Evolutionary conservation across 2,329 filamentous ascomycete species (phyloP), one percentile per base, ranked within the genome.

Genomic region (Pestalotiopsis sp.): DNA sequence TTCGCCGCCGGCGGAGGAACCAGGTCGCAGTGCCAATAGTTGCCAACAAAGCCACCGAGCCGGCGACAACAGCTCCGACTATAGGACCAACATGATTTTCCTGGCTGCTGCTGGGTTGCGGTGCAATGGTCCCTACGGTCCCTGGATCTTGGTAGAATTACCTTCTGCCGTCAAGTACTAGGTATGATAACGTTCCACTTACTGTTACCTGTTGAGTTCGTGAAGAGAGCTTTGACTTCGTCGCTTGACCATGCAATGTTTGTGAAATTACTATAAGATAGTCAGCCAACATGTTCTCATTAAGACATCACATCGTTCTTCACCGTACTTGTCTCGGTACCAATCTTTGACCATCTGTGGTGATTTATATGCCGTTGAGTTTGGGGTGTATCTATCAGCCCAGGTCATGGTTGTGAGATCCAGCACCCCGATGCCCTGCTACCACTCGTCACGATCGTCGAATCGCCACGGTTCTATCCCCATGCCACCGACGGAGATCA

Each of bases 381-480:
- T 57, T 22, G 55, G 55, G 9, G 3, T 57, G 20, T n/a, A 48
- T 9, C 40, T 14, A 48, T 48, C 40, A 48, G 40, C 40, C 40
- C 40, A 62, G 30, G 59, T 40, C 26, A 62, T n/a, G 59, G 59
- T 62, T 40, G 35, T 39, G 17, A 62, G 26, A n/a, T 62, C 59
- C 35, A 62, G 22, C 17, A 62, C 59, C 1, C 59, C 59, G 26
- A 62, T 63, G 11, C 60, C 60, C 24, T 63, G 60, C 22, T 20
- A 20, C 60, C 60, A 63, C 35, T 40, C 35, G 30, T 63, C 60
- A 17, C 38, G 60, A 9, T 52, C 1, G 17, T 9, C 1, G 17
- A n/a, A 52, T 6, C 0, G 1, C 44, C 14, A 52, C 7, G 17
- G 6, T 5, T 6, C 14, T 20, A 20, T n/a, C 17, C 24, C 44